Conservation (phyloP, 176 grass and related monocot genomes). For the Oryza brachyantha region DNA sequence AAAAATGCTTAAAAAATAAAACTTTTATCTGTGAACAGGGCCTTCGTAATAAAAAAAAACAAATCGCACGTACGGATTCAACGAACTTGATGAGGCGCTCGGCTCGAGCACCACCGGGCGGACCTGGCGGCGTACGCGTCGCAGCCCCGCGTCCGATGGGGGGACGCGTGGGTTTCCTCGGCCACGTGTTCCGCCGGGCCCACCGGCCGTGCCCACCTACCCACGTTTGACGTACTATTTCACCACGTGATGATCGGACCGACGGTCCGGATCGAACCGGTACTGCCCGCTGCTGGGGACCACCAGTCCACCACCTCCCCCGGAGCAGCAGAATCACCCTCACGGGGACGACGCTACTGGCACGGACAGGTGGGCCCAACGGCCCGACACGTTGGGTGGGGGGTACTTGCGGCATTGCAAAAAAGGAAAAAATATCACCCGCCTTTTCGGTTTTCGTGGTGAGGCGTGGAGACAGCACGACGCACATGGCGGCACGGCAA, state of each 20-base stretch:
- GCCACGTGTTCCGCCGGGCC: too few species aligned
- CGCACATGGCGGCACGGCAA: constrained; percentile 4
- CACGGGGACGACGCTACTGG: not conserved
- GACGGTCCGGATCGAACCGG: not conserved
- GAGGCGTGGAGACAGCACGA: not conserved
- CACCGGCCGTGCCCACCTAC: too few species aligned
- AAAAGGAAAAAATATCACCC: not conserved
- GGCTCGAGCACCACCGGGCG: too few species aligned
- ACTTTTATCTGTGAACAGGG: too few species aligned
- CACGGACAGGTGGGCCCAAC: not conserved
- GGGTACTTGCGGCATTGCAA: not conserved
- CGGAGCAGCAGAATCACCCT: not conserved
- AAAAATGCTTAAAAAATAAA: too few species aligned
- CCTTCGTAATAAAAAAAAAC: too few species aligned
- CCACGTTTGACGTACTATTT: too few species aligned
- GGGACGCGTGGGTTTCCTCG: not conserved
- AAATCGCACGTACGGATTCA: not conserved
- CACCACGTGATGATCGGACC: not conserved
- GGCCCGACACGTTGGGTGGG: too few species aligned
- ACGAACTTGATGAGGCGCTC: not conserved
- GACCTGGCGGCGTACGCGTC: not conserved
- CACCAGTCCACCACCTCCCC: too few species aligned
- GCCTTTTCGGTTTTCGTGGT: not conserved
- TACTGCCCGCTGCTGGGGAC: not conserved
- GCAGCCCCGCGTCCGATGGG: not conserved